A percentile compares a stretch with the other conserved stretches of the same genome.
Conservation (phyloP, 768 basidiomycete genomes). For the Leccinum boreale region DNA sequence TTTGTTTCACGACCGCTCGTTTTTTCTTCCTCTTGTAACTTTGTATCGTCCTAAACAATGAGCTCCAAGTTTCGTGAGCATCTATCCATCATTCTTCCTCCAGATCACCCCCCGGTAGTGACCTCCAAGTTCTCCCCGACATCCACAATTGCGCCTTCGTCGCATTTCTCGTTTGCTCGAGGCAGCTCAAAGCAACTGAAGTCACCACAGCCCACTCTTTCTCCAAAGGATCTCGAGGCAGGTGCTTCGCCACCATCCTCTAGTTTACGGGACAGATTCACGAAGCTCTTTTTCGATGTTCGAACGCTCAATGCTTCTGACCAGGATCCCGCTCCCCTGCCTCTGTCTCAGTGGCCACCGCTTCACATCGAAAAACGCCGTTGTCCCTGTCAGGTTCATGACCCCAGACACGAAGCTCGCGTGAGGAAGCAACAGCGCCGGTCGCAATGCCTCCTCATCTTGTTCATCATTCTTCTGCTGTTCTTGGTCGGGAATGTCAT, state of each 20-base stretch:
- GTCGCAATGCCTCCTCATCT: constrained; percentile 29
- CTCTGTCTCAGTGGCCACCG: constrained; percentile 35
- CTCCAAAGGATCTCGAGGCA: constrained; percentile 28
- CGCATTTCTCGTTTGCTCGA: constrained; percentile 25
- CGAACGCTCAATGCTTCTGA: constrained; percentile 26
- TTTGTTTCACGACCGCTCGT: constrained; percentile 6
- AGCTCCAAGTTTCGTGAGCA: constrained; percentile 32
- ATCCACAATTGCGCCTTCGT: constrained; percentile 33
- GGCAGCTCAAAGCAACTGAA: constrained; percentile 13
- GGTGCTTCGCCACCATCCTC: constrained; percentile 17
- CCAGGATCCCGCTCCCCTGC: constrained; percentile 23
- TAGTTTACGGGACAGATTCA: constrained; percentile 32
- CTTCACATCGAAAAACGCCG: constrained; percentile 37
- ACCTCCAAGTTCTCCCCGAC: constrained; percentile 44
- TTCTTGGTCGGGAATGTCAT: constrained; percentile 40
- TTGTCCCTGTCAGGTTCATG: constrained; percentile 22
- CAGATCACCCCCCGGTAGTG: constrained; percentile 21
- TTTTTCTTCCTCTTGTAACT: constrained; percentile 2
- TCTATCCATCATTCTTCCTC: constrained; percentile 20
- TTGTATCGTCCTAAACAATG: constrained; percentile 13
- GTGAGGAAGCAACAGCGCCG: constrained; percentile 29
- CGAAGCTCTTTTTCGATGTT: constrained; percentile 36
- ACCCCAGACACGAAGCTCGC: constrained; percentile 17
- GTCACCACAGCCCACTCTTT: background rate
- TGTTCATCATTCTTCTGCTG: constrained; percentile 40